Evolutionary conservation across 176 grass and related monocot species (phyloP).

Genomic region (Oryza coarctata): DNA sequence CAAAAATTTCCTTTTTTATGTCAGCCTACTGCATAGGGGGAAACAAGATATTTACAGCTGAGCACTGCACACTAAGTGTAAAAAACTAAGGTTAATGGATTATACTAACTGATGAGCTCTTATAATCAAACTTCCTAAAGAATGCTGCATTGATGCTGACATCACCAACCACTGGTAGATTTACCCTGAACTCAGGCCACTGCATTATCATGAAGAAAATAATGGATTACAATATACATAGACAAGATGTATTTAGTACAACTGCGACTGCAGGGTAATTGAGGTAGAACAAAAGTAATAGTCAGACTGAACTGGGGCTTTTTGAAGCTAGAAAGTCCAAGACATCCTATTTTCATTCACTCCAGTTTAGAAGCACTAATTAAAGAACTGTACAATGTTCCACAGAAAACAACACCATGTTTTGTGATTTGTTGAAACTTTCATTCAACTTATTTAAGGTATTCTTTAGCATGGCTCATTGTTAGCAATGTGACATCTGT

Average conservation of each 20-base stretch:
- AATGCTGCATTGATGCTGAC: slow-evolving; percentile 81
- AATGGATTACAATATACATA: slow-evolving; percentile 22
- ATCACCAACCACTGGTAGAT: slow-evolving; percentile 71
- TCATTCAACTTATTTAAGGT: neutral
- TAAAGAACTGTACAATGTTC: neutral
- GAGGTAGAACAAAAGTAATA: slow-evolving; percentile 14
- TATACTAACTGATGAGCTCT: slow-evolving; percentile 68
- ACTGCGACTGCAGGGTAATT: slow-evolving; percentile 1
- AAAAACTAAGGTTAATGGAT: slow-evolving; percentile 17
- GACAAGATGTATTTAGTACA: slow-evolving; percentile 2
- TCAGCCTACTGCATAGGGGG: neutral
- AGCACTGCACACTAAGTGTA: neutral
- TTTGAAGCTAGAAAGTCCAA: slow-evolving; percentile 18
- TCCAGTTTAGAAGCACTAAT: neutral
- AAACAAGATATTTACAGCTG: neutral
- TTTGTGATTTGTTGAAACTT: neutral
- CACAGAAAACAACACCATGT: slow-evolving; percentile 12
- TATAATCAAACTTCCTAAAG: slow-evolving; percentile 93
- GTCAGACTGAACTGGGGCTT: neutral
- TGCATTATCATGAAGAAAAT: slow-evolving; percentile 47
- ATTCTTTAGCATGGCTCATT: neutral
- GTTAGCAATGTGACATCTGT: neutral
- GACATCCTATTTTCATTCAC: neutral
- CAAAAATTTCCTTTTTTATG: neutral
- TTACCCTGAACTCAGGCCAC: slow-evolving; percentile 80